Evolutionary conservation across 192 early-diverging fungal species (phyloP).

Genomic region (Coemansia sp.): DNA sequence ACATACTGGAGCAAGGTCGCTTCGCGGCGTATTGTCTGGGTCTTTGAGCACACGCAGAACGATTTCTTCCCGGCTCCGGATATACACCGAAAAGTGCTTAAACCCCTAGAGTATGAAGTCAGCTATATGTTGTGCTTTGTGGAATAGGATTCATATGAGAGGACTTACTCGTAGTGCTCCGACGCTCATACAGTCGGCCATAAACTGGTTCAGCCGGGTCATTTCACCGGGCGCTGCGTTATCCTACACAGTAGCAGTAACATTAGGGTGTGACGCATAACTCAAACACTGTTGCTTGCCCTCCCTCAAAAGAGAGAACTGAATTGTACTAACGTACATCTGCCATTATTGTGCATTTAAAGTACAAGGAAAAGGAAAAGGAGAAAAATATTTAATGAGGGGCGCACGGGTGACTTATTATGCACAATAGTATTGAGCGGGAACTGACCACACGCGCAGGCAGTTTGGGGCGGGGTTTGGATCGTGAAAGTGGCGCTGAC

Average conservation of each 20-base stretch:
- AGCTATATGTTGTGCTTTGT: background rate
- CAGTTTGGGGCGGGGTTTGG: constrained; percentile 2
- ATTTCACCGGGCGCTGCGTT: constrained; percentile 48
- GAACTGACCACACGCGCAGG: constrained; percentile 31
- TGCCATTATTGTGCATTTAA: background rate
- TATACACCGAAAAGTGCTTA: constrained; percentile 63
- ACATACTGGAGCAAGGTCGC: constrained; percentile 42
- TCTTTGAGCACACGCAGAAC: constrained; percentile 62
- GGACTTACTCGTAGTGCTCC: constrained; percentile 61
- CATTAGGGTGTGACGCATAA: background rate
- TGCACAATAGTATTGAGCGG: constrained; percentile 5
- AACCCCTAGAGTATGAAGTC: constrained; percentile 57
- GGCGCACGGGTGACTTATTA: too few species aligned
- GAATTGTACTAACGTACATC: constrained; percentile 1
- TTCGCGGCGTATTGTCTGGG: constrained; percentile 24
- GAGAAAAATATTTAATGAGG: background rate
- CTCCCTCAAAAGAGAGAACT: background rate
- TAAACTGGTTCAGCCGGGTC: constrained; percentile 61
- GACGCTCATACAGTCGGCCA: constrained; percentile 67
- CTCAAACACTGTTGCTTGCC: background rate
- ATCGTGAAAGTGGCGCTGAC: constrained; percentile 58
- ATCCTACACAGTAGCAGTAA: constrained; percentile 34
- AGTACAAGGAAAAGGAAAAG: background rate
- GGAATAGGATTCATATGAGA: background rate
- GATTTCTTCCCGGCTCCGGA: constrained; percentile 70